A percentile compares a stretch with the other conserved stretches of the same genome.
Evolutionary conservation across 2,329 filamentous ascomycete species (phyloP).

Genomic region (Aphanoascus verrucosus): DNA sequence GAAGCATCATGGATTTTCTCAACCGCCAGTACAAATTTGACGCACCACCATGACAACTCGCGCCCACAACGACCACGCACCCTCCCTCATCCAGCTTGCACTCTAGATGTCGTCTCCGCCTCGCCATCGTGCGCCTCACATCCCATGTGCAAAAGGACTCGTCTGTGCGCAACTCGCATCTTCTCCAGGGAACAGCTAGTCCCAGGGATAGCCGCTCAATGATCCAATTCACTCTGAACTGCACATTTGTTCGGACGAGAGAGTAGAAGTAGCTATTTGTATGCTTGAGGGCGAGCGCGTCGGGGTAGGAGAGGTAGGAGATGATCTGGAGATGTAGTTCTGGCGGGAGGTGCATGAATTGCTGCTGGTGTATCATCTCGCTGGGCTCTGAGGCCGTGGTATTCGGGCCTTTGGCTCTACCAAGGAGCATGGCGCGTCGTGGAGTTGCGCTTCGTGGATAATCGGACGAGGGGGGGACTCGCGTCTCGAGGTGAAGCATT

Average conservation of each 20-base stretch:
- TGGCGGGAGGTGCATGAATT: constrained; percentile 47
- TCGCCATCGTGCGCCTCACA: constrained; percentile 35
- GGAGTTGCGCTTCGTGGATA: background rate
- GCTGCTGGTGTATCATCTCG: background rate
- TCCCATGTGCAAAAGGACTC: constrained; percentile 33
- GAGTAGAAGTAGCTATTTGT: constrained; percentile 52
- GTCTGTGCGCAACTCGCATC: constrained; percentile 35
- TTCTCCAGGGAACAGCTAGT: constrained; percentile 53
- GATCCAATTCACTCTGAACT: constrained; percentile 59
- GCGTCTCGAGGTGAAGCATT: no score
- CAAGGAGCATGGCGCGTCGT: background rate
- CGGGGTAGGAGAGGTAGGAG: constrained; percentile 54
- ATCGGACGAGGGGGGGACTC: background rate
- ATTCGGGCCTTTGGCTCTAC: background rate
- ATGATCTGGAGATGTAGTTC: constrained; percentile 58
- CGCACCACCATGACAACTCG: constrained; percentile 15
- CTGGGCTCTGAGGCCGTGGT: background rate
- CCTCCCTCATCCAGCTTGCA: constrained; percentile 26
- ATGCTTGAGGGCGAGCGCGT: constrained; percentile 61
- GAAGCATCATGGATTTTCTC: background rate
- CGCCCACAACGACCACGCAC: constrained; percentile 31
- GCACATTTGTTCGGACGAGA: constrained; percentile 55
- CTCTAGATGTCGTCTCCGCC: constrained; percentile 32
- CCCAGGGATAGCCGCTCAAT: constrained; percentile 52
- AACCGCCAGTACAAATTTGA: background rate